These are phyloP conservation scores for Amanita exitialis DNA, from an alignment of 768 basidiomycete genomes.

Conservation along the genomic window DNA sequence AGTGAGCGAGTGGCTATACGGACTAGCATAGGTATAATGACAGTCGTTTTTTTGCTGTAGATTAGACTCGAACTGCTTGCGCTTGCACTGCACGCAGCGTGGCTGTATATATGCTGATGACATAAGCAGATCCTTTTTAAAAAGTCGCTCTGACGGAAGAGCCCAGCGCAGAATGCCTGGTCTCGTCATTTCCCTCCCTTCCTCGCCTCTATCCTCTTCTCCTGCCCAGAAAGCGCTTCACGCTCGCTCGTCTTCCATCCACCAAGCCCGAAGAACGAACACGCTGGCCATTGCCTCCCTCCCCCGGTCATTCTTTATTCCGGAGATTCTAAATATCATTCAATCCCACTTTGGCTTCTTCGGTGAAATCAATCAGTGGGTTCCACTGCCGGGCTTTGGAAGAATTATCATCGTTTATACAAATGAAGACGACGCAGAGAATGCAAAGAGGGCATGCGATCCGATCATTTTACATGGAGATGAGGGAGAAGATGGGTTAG, in stretches of 20 bases:
- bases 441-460: conserved; percentile 58
- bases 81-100: neutral
- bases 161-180: conserved; percentile 3
- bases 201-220: conserved; percentile 1
- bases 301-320: conserved; percentile 70
- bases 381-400: conserved; percentile 71
- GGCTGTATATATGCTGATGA: neutral
- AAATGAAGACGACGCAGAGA: conserved; percentile 50
- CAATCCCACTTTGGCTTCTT: conserved; percentile 63
- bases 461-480: conserved; percentile 49
- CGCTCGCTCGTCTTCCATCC: neutral
- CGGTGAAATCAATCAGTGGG: conserved; percentile 86
- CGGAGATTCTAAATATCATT: conserved; percentile 54
- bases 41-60: neutral
- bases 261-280: conserved; percentile 44
- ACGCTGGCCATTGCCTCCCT: conserved; percentile 76
- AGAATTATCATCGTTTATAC: conserved; percentile 79
- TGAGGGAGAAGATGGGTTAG: conserved; percentile 38
- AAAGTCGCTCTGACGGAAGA: neutral
- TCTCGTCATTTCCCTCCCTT: conserved; percentile 6
- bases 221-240: neutral
- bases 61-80: neutral
- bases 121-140: neutral
- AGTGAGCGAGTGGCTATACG: conserved; percentile 10
- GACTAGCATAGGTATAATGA: neutral